Percentiles rank a stretch among this genome's conserved stretches.
phyloP scores from a whole-genome alignment of 305 asterid species.

The Fraxinus xanthoxyloides region DNA sequence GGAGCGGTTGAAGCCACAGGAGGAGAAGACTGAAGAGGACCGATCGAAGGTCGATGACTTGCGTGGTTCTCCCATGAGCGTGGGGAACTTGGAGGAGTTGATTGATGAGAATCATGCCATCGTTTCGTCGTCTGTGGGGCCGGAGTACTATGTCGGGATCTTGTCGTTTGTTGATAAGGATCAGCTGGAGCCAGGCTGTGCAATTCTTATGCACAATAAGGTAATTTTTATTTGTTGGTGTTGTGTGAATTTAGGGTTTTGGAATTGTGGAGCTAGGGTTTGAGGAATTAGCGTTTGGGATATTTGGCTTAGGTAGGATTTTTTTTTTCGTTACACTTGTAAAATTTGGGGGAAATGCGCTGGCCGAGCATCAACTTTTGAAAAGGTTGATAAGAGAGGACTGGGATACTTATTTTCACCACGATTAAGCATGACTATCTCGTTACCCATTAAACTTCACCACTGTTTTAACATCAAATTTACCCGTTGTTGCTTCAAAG shows the following conservation, averaged over 20 bases:
- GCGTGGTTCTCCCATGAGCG: conserved; percentile 19
- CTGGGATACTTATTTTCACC: neutral
- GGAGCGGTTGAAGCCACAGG: conserved; percentile 16
- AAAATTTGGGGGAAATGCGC: neutral
- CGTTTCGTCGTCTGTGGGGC: conserved; percentile 35
- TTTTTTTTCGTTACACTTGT: neutral
- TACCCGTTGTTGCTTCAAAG: neutral
- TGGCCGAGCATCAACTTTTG: neutral
- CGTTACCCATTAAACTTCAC: neutral
- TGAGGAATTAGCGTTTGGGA: neutral
- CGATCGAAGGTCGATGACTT: conserved; percentile 22
- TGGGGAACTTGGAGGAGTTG: conserved; percentile 29
- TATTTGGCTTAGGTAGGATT: neutral
- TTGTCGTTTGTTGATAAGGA: conserved; percentile 34
- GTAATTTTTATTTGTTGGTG: conserved; percentile 2
- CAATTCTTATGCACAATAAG: conserved; percentile 40
- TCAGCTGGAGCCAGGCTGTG: conserved; percentile 37
- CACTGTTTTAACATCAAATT: neutral
- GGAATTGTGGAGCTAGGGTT: neutral
- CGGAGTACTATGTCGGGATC: conserved; percentile 36
- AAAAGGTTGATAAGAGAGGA: neutral
- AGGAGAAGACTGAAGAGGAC: conserved; percentile 25
- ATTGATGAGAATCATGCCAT: conserved; percentile 37
- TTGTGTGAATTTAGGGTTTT: neutral
- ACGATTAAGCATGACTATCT: neutral